phyloP scores from a whole-genome alignment of 2,329 filamentous ascomycete species.

The Kalmusia sp. region DNA sequence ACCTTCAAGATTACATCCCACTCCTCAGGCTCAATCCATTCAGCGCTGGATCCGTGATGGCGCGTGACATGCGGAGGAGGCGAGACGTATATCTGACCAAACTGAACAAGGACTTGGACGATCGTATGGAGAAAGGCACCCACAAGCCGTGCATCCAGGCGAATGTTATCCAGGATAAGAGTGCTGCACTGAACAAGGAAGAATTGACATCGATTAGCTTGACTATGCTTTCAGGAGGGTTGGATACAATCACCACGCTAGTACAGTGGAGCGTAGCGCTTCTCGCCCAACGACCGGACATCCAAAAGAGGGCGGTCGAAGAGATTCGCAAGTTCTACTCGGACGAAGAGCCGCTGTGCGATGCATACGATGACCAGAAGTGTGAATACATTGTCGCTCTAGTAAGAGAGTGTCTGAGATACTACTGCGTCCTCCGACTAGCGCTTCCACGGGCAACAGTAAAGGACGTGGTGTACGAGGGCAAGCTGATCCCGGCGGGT shows the following conservation, averaged over 20 bases:
- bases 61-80: slow-evolving; percentile 65
- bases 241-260: slow-evolving; percentile 71
- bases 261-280: slow-evolving; percentile 71
- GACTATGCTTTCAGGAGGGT: slow-evolving; percentile 72
- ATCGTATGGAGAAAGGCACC: slow-evolving; percentile 66
- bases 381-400: slow-evolving; percentile 69
- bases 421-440: slow-evolving; percentile 69
- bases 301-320: slow-evolving; percentile 65
- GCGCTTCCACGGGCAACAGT: slow-evolving; percentile 68
- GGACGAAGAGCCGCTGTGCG: slow-evolving; percentile 63
- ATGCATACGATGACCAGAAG: slow-evolving; percentile 67
- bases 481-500: slow-evolving; percentile 65
- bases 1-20: slow-evolving; percentile 68
- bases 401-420: slow-evolving; percentile 67
- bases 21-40: slow-evolving; percentile 67
- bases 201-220: slow-evolving; percentile 71
- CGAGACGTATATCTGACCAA: slow-evolving; percentile 66
- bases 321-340: slow-evolving; percentile 65
- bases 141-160: slow-evolving; percentile 72
- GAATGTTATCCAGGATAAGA: slow-evolving; percentile 69
- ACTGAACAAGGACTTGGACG: slow-evolving; percentile 66
- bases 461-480: slow-evolving; percentile 65
- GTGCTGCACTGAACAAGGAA: slow-evolving; percentile 66
- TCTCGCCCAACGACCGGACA: slow-evolving; percentile 65
- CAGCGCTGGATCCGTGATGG: slow-evolving; percentile 63